Base-by-base conservation (phyloP, 2,329 filamentous ascomycete species). In the Aspergillus pseudotamarii region DNA sequence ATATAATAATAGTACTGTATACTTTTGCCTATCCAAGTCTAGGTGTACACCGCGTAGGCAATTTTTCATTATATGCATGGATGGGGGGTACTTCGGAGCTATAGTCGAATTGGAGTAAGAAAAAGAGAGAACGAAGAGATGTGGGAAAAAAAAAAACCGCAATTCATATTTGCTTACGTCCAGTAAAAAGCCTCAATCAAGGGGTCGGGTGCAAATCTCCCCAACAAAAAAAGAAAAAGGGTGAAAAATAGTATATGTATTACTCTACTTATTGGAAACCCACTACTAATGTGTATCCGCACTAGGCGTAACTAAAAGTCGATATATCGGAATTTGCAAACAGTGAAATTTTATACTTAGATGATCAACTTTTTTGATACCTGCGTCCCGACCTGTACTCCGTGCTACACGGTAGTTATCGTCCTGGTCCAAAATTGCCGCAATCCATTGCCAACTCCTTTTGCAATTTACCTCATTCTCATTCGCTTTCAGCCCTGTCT, bases 321-420 rank as follows among this genome's bases (percentile, higher is more conserved):
- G 32, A 55, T 38, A 38, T 55, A 36, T 54, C 51, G 51, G 51
- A 36, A 54, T 54, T 53, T 53, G 50, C 50, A 53, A 53, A 14
- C 23, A 26, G 11, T n/a, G 23, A 53, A 28, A 28, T 32, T 41
- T 55, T n/a, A 32, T 51, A 51, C 23, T 48, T 32, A 54, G 51
- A 36, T 23, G 32, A 38, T 55, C 51, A 41, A n/a, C 28, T 34
- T 30, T 36, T 54, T 54, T 23, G 30, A 57, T 56, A 46, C 28
- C 8, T 41, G 38, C 38, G 34, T 38, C 32, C 59, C 55, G 38
- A 38, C n/a, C 43, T 63, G 61, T 62, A 62, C 67, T 66, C 55
- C 43, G 65, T 66, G n/a, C 63, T 69, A 69, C 67, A 67, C 65
- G 64, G 67, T 69, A 69, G 65, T 51, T 60, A 48, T 64, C 50